phyloP scores from a whole-genome alignment of 2,329 filamentous ascomycete genomes.

The Phialophora verrucosa region DNA sequence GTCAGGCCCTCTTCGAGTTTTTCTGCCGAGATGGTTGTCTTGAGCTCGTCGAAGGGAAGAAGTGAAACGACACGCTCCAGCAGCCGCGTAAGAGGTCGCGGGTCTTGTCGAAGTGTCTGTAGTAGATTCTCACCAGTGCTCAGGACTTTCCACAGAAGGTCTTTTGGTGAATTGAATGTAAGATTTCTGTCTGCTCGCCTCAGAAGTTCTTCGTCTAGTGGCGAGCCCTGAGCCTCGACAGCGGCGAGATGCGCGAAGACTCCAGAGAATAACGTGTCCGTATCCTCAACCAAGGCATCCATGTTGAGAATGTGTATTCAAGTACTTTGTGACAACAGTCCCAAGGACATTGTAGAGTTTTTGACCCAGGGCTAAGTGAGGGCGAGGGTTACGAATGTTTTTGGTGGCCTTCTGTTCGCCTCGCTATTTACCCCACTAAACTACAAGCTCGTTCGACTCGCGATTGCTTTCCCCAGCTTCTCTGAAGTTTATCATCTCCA shows the following conservation, averaged over 20 bases:
- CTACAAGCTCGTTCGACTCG: neutral
- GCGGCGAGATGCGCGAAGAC: constrained; percentile 37
- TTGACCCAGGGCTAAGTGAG: neutral
- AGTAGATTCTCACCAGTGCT: constrained; percentile 33
- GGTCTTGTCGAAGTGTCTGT: constrained; percentile 60
- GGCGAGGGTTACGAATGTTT: constrained; percentile 15
- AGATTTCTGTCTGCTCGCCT: constrained; percentile 36
- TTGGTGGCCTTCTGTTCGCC: constrained; percentile 11
- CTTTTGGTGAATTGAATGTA: constrained; percentile 33
- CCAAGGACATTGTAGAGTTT: neutral
- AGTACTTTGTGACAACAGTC: neutral
- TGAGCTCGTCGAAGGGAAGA: constrained; percentile 57
- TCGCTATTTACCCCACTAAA: neutral
- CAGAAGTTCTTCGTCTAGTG: constrained; percentile 38
- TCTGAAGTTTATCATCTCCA: constrained; percentile 6
- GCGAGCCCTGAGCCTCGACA: constrained; percentile 27
- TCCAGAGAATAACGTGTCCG: constrained; percentile 32
- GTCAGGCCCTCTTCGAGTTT: constrained; percentile 62
- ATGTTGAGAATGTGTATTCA: constrained; percentile 18
- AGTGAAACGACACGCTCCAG: constrained; percentile 57
- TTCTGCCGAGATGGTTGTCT: constrained; percentile 55
- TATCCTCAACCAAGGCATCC: constrained; percentile 36
- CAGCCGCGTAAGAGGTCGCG: constrained; percentile 60
- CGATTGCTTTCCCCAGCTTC: neutral
- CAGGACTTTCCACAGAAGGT: constrained; percentile 36